phyloP scores from a whole-genome alignment of 805 yeast species.

The Myxozyma melibiosi region DNA sequence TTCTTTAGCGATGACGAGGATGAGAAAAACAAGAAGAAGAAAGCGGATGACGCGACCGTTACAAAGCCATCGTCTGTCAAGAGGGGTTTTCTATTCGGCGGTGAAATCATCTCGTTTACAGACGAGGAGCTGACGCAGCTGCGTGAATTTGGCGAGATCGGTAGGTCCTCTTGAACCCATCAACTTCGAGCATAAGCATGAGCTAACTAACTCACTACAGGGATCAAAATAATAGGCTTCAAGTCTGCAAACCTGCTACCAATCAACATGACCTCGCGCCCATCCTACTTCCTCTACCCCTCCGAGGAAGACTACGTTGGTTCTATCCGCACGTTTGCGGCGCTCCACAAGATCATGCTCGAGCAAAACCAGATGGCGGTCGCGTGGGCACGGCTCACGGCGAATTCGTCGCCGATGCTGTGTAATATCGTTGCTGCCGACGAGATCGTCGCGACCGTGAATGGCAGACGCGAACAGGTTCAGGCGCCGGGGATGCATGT shows the following conservation, averaged over 20 bases:
- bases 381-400: constrained; percentile 68
- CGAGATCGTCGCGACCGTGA: constrained; percentile 40
- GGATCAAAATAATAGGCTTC: constrained; percentile 70
- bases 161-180: neutral
- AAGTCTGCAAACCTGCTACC: constrained; percentile 49
- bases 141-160: constrained; percentile 38
- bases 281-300: constrained; percentile 68
- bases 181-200: neutral
- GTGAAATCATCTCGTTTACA: constrained; percentile 47
- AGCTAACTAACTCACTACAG: constrained; percentile 45
- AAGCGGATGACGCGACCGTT: neutral
- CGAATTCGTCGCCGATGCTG: constrained; percentile 56
- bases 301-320: constrained; percentile 61
- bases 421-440: constrained; percentile 59
- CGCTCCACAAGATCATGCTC: constrained; percentile 63
- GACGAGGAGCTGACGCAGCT: constrained; percentile 45
- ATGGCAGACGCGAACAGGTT: constrained; percentile 31
- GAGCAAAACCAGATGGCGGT: constrained; percentile 60
- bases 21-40: neutral
- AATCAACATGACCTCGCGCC: constrained; percentile 54
- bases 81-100: constrained; percentile 52
- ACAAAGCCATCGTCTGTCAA: constrained; percentile 32
- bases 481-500: constrained; percentile 75
- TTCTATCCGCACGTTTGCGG: constrained; percentile 66
- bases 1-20: neutral